Conservation (phyloP, 2,329 filamentous ascomycete genomes). For the Xylariaceae sp. region DNA sequence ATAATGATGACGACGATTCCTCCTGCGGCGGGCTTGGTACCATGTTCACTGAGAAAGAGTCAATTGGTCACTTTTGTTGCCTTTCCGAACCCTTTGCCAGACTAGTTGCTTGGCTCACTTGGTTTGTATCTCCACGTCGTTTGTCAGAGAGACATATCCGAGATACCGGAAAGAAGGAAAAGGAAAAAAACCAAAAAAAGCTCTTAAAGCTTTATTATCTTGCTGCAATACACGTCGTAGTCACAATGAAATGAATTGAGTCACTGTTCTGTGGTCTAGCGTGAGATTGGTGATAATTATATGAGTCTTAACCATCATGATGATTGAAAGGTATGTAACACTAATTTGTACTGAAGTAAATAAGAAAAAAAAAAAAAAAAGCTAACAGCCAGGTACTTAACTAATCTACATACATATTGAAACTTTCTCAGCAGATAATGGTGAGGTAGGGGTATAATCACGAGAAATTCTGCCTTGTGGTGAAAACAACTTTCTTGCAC, state of each 20-base stretch:
- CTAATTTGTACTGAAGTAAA: too few relatives aligned
- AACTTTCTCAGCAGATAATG: too few relatives aligned
- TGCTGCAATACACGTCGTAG: slow-evolving; percentile 2
- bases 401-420: too few relatives aligned
- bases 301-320: too few relatives aligned
- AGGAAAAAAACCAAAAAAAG: slow-evolving; percentile 2
- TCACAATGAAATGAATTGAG: neutral
- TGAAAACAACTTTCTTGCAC: too few relatives aligned
- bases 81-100: neutral
- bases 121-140: neutral
- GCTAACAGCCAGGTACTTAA: too few relatives aligned
- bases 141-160: slow-evolving; percentile 1
- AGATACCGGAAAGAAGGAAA: slow-evolving; percentile 8
- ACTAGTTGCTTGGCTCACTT: slow-evolving; percentile 2
- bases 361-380: too few relatives aligned
- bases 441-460: too few relatives aligned
- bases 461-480: too few relatives aligned
- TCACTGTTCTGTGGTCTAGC: too few relatives aligned
- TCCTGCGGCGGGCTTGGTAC: neutral
- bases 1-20: slow-evolving; percentile 5
- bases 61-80: neutral
- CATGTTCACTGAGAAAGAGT: neutral
- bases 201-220: slow-evolving; percentile 3
- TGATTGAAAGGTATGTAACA: too few relatives aligned
- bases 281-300: too few relatives aligned